Conservation (phyloP, 2,329 filamentous ascomycete genomes). For the Arthroderma sp. region DNA sequence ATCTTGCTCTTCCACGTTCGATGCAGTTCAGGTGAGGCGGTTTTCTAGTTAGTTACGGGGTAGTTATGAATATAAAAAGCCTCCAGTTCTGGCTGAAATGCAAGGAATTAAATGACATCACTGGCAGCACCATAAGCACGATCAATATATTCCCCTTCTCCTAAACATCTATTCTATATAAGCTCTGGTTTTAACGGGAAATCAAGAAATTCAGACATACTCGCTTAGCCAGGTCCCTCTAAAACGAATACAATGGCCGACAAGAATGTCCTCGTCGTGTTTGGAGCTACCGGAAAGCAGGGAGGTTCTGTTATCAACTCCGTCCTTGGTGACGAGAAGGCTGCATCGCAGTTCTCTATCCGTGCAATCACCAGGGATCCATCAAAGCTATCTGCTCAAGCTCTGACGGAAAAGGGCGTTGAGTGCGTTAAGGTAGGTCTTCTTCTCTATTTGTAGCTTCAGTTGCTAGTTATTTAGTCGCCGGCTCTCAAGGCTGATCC, state of each 20-base stretch:
- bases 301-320: constrained; percentile 38
- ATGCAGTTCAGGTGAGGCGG: no score
- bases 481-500: background rate
- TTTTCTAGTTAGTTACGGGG: no score
- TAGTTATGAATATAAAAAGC: background rate
- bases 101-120: background rate
- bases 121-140: background rate
- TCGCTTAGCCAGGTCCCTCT: background rate
- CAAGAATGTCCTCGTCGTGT: constrained; percentile 30
- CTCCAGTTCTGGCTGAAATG: no score
- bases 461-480: constrained; percentile 23
- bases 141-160: background rate
- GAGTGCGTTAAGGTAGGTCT: constrained; percentile 22
- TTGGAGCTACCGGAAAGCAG: constrained; percentile 44
- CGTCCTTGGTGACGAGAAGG: constrained; percentile 34
- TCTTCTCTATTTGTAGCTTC: constrained; percentile 27
- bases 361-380: constrained; percentile 42
- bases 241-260: background rate
- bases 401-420: constrained; percentile 22
- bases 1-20: background rate
- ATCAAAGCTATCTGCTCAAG: constrained; percentile 21
- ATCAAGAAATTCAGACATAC: background rate
- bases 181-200: background rate
- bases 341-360: constrained; percentile 39
- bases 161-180: background rate